Conservation (phyloP, 371 early-diverging fungal genomes). For the Actinomortierella wolfii region DNA sequence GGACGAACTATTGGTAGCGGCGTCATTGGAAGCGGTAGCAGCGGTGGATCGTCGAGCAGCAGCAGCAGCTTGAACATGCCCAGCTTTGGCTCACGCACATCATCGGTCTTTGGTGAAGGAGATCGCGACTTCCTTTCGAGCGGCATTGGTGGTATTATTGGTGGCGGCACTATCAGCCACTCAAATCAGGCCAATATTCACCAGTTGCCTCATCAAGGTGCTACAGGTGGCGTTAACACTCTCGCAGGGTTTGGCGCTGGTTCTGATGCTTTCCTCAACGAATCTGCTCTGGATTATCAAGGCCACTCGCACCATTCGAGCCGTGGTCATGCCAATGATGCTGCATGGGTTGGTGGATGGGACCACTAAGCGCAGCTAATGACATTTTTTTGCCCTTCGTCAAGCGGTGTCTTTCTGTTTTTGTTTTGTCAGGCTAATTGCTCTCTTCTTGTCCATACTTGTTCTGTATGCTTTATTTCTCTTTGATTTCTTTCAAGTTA, state of each 20-base stretch:
- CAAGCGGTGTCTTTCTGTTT: too few species aligned
- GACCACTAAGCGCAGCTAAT: constrained; percentile 13
- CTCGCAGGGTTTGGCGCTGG: too few species aligned
- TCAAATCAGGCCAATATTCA: too few species aligned
- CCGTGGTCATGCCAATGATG: background rate
- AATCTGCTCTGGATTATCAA: background rate
- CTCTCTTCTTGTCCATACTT: background rate
- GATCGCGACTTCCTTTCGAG: constrained; percentile 33
- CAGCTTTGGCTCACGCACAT: constrained; percentile 2
- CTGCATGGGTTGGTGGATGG: constrained; percentile 29
- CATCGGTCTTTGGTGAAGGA: constrained; percentile 24
- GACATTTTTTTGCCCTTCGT: background rate
- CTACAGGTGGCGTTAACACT: background rate
- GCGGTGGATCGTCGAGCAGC: constrained; percentile 1
- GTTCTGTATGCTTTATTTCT: background rate
- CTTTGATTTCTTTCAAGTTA: background rate
- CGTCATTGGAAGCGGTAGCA: background rate
- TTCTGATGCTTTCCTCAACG: too few species aligned
- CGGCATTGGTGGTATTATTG: constrained; percentile 43
- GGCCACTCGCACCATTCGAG: constrained; percentile 16
- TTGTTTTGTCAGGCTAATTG: background rate
- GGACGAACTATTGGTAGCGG: background rate
- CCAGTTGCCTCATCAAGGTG: background rate
- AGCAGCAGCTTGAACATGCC: too few species aligned
- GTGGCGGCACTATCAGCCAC: constrained; percentile 39